These are phyloP conservation scores for Aspergillus nomiae DNA, from an alignment of 2,329 filamentous ascomycete genomes.

Conservation along the genomic window DNA sequence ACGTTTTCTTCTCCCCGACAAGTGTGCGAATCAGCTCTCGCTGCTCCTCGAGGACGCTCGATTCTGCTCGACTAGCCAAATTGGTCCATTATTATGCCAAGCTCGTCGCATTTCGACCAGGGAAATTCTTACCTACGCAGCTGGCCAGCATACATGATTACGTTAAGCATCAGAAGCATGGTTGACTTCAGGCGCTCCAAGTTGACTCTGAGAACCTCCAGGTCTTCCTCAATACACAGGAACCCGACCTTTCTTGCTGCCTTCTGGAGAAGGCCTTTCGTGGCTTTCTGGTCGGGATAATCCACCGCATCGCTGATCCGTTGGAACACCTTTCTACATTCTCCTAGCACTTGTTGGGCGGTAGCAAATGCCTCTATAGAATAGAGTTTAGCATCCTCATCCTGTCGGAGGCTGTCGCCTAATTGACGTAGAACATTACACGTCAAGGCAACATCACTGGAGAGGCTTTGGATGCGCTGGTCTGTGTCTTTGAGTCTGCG, in stretches of 20 bases:
- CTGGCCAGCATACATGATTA: background rate
- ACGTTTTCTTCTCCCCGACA: background rate
- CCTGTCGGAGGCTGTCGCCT: background rate
- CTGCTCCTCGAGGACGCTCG: background rate
- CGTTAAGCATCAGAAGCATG: background rate
- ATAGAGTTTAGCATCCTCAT: background rate
- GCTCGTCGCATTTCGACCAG: background rate
- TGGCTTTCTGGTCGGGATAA: background rate
- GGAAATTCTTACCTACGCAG: background rate
- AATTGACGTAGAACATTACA: background rate
- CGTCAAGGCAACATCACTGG: background rate
- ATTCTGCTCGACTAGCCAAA: background rate
- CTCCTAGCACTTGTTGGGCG: background rate
- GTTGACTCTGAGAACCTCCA: background rate
- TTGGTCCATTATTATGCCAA: background rate
- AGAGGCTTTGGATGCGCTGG: background rate
- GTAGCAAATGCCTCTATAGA: background rate
- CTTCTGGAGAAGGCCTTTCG: background rate
- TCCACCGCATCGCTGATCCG: background rate
- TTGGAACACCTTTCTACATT: background rate
- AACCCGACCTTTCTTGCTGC: background rate
- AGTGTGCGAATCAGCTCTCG: background rate
- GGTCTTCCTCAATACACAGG: background rate
- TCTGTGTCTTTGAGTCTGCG: background rate
- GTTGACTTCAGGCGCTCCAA: background rate